Percentiles rank a stretch among this genome's conserved stretches.
Conservation (phyloP, 768 basidiomycete species). For the Dioszegia aurantiaca region DNA sequence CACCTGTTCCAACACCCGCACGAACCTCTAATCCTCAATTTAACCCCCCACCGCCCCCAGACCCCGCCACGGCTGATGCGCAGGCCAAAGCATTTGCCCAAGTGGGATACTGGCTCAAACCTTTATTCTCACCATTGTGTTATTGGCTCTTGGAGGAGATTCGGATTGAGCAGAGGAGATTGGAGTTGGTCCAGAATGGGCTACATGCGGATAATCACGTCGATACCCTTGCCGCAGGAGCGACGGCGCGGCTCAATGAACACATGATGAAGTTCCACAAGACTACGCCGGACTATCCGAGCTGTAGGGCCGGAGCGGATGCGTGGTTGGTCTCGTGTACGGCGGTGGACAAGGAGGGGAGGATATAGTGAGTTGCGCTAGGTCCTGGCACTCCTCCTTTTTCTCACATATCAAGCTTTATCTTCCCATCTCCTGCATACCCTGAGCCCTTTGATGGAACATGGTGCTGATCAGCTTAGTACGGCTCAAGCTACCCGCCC, state of each 20-base stretch:
- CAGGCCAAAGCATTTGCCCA: conserved; percentile 29
- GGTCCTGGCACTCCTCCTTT: too few species aligned
- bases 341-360: conserved; percentile 23
- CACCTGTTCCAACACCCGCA: neutral
- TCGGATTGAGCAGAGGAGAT: conserved; percentile 7
- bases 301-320: neutral
- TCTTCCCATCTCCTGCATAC: too few species aligned
- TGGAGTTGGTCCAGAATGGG: neutral
- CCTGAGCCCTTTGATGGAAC: too few species aligned
- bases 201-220: conserved; percentile 15
- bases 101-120: conserved; percentile 34
- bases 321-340: conserved; percentile 27
- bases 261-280: conserved; percentile 20
- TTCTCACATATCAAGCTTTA: too few species aligned
- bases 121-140: conserved; percentile 34
- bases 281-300: conserved; percentile 24
- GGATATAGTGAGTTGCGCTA: conserved; percentile 29
- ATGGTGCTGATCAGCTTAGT: conserved; percentile 16
- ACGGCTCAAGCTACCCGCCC: conserved; percentile 26
- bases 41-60: neutral
- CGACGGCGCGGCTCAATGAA: conserved; percentile 33
- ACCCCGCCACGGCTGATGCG: neutral
- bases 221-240: conserved; percentile 28
- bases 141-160: conserved; percentile 22
- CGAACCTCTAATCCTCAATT: neutral